Evolutionary conservation across 257 asterid species (phyloP), one percentile per base, ranked within the genome.

Genomic region (Jacaranda copaia): DNA sequence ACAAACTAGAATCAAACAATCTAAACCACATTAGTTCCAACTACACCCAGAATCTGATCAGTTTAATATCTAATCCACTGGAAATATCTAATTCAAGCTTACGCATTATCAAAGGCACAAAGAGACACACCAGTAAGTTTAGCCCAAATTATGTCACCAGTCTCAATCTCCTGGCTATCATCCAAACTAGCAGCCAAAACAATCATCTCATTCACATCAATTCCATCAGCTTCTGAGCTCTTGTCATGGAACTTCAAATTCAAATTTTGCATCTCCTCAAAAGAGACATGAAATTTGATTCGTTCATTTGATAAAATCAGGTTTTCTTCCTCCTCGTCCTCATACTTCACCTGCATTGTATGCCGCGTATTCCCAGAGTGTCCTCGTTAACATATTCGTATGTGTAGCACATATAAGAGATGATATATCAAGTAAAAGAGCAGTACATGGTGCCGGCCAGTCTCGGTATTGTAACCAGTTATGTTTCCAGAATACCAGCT

Each of bases 141-240:
- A 56, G 99, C 99, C 99, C 99, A 96, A 72, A 93, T 89, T 64
- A 93, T 72, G 82, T 96, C 98, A 72, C 96, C 99, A 12, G 91
- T 85, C 71, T 91, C 99, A 55, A 90, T 90, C 84, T 92, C 96
- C 58, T 86, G 91, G 82, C 89, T 82, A 72, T 87, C 91, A 78
- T 89, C 97, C 81, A 93, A 80, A 82, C 89, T 90, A 77, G 97
- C 97, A 20, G 98, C 98, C 87, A 96, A 76, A 59, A 85, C 97
- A 89, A 90, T 81, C 93, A 96, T 76, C 90, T 93, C 99, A 66
- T 91, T 82, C 78, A 88, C 92, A 74, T 92, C 96, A 71, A 89
- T 82, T 57, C 86, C 93, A 82, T 89, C 96, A 65, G 91, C 83
- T 62, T 90, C 97, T 2, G 85, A 68, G 70, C 93, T 72, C 80